Conservation (phyloP, 2,329 filamentous ascomycete genomes). For the Tolypocladium album region DNA sequence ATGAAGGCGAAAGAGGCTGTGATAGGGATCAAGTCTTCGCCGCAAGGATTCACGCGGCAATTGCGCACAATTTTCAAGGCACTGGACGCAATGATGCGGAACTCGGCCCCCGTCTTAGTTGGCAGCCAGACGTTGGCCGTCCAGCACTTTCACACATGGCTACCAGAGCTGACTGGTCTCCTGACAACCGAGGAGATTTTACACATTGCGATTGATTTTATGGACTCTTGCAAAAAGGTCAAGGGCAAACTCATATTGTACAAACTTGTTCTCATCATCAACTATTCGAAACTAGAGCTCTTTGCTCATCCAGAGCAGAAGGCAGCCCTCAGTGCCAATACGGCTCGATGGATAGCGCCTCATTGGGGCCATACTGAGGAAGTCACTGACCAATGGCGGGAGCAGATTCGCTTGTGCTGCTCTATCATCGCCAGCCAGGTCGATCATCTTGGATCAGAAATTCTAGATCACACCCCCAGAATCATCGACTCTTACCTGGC, state of each 20-base stretch:
- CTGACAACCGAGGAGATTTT: constrained; percentile 77
- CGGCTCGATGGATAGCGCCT: constrained; percentile 80
- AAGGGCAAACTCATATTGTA: constrained; percentile 88
- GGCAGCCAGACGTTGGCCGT: constrained; percentile 92
- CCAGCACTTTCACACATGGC: constrained; percentile 93
- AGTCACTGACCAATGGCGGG: constrained; percentile 77
- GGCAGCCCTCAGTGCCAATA: constrained; percentile 65
- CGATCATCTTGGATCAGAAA: constrained; percentile 65
- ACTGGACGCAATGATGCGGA: constrained; percentile 82
- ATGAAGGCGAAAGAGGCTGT: constrained; percentile 82
- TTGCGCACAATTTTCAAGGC: constrained; percentile 82
- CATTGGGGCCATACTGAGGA: constrained; percentile 76
- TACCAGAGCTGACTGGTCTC: constrained; percentile 76
- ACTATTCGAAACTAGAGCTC: constrained; percentile 73
- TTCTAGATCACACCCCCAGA: constrained; percentile 82
- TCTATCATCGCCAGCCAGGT: constrained; percentile 84
- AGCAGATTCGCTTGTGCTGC: constrained; percentile 88
- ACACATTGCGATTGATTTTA: constrained; percentile 83
- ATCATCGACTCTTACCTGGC: constrained; percentile 81
- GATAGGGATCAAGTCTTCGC: constrained; percentile 70
- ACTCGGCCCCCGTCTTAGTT: constrained; percentile 71
- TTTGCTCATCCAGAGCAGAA: constrained; percentile 73
- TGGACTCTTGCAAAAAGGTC: constrained; percentile 79
- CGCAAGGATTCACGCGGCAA: constrained; percentile 67
- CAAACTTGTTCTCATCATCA: constrained; percentile 85